Percentiles rank a stretch among this genome's conserved stretches.
Conservation (phyloP, 2,329 filamentous ascomycete genomes). For the Hypomyces perniciosus region DNA sequence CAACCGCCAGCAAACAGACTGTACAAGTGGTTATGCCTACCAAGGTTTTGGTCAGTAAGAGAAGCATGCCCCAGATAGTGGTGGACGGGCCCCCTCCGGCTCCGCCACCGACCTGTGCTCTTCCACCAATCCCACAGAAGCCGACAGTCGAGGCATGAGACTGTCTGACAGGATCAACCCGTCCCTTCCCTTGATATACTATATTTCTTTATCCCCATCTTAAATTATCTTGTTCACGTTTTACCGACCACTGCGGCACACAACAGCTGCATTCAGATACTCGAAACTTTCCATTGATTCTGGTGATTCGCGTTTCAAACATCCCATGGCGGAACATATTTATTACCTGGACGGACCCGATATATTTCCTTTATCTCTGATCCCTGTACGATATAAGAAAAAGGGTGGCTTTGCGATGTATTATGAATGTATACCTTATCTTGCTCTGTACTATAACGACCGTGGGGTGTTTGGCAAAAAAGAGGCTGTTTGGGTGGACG, state of each 20-base stretch:
- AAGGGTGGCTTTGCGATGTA: too few relatives aligned
- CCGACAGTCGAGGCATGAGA: conserved; percentile 16
- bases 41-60: conserved; percentile 29
- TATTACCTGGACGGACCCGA: not conserved
- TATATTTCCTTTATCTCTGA: too few relatives aligned
- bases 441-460: too few relatives aligned
- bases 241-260: not conserved
- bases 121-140: conserved; percentile 37
- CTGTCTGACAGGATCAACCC: not conserved
- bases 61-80: conserved; percentile 46
- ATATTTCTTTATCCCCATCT: not conserved
- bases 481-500: too few relatives aligned
- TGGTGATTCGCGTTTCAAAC: conserved; percentile 1
- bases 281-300: not conserved
- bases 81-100: conserved; percentile 45
- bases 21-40: conserved; percentile 14
- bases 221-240: not conserved
- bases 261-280: not conserved
- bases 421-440: too few relatives aligned
- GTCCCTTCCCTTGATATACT: not conserved
- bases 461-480: too few relatives aligned
- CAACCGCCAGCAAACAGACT: conserved; percentile 17
- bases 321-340: too few relatives aligned
- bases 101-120: conserved; percentile 49
- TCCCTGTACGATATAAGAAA: too few relatives aligned